Evolutionary conservation across 495 filamentous ascomycete genomes (phyloP).

Genomic region (Physcia stellaris): DNA sequence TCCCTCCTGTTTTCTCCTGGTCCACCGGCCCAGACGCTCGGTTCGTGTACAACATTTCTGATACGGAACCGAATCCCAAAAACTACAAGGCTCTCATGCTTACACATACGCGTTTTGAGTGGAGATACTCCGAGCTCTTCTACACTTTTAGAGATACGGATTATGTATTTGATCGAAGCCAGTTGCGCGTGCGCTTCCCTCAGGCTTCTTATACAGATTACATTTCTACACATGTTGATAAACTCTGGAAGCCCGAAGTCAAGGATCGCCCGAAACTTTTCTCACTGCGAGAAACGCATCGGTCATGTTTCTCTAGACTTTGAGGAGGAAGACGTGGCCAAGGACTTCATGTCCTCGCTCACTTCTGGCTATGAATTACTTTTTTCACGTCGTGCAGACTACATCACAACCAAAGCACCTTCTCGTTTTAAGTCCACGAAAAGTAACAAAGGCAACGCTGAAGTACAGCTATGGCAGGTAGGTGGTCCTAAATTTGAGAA

Average conservation of each 20-base stretch:
- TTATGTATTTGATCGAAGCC: conserved; percentile 20
- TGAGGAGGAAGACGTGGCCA: conserved; percentile 14
- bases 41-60: conserved; percentile 23
- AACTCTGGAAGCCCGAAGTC: conserved; percentile 18
- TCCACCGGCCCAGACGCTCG: conserved; percentile 17
- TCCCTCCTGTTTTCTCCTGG: conserved; percentile 19
- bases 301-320: conserved; percentile 17
- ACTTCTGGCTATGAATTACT: conserved; percentile 21
- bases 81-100: conserved; percentile 24
- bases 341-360: conserved; percentile 23
- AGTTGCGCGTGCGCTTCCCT: conserved; percentile 20
- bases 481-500: too few species aligned
- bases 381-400: conserved; percentile 22
- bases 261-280: conserved; percentile 20
- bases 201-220: conserved; percentile 24
- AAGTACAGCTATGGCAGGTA: conserved; percentile 25
- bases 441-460: conserved; percentile 21
- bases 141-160: conserved; percentile 25
- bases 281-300: conserved; percentile 24
- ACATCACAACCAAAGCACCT: conserved; percentile 20
- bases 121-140: conserved; percentile 22
- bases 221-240: conserved; percentile 25
- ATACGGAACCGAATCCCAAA: conserved; percentile 21
- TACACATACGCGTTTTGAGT: conserved; percentile 17
- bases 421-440: conserved; percentile 16